Base-by-base conservation (phyloP, 169 alveolate species). In the Plasmodium relictum region DNA sequence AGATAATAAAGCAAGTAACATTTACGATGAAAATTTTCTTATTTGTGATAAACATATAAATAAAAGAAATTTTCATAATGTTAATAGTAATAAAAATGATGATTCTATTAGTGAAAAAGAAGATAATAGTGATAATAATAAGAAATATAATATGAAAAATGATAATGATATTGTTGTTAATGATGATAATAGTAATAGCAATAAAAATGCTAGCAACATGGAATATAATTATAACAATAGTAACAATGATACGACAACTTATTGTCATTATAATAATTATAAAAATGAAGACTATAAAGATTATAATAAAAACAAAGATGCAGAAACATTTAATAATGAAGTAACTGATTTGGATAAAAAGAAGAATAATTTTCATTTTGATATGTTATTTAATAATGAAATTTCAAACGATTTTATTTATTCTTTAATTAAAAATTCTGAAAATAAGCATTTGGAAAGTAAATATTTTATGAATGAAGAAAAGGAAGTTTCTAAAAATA, bases 1-100 rank as follows among this genome's bases (percentile, higher is more conserved):
- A 54, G 62, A 54, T 54, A 54, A 54, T 54, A 54, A 54, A 54
- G 62, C 8, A 54, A n/a, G 62, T 54, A 54, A 54, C 22, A 54
- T 54, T 16, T 54, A 54, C 12, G 62, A 54, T 54, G 62, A 54
- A 2, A 6, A 54, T 22, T 16, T 5, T 54, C 22, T 16, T 54
- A 12, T 54, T 2, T 16, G 12, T 14, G 62, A 54, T 10, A 22
- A 54, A 54, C 31, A 54, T 0, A 6, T 54, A 54, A 16, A 16
- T 14, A n/a, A 14, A 54, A 54, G 18, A 54, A 54, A 22, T 12
- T 8, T 6, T 1, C 18, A 10, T 54, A 54, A 54, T 12, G 12
- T 54, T 10, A 16, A 16, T 54, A 54, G 22, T 14, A 54, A 54
- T 9, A 22, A 12, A 54, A 22, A n/a, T 5, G 9, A 54, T 16